phyloP scores from a whole-genome alignment of 2,329 filamentous ascomycete genomes.

The Colletotrichum sp. region DNA sequence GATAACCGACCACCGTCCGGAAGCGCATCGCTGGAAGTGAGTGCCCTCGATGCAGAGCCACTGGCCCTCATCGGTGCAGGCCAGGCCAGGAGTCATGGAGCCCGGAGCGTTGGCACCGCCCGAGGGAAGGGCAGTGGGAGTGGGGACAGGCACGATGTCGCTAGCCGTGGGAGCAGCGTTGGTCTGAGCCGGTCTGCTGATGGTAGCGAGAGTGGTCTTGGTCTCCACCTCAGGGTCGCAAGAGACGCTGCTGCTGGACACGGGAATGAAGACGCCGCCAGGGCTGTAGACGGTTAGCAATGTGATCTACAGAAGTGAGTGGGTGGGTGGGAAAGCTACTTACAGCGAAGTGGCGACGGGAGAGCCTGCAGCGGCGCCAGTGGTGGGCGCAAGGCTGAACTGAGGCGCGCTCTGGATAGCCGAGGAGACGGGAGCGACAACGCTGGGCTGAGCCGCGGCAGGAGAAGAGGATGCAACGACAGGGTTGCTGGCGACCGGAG shows the following conservation, averaged over 20 bases:
- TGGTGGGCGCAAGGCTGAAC: neutral
- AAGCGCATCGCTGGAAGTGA: constrained; percentile 68
- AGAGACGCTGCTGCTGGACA: constrained; percentile 23
- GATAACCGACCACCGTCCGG: constrained; percentile 56
- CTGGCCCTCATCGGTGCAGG: constrained; percentile 57
- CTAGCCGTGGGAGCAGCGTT: neutral
- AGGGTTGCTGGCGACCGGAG: neutral
- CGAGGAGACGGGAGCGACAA: neutral
- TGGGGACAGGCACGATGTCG: neutral
- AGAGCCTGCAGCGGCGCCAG: constrained; percentile 11
- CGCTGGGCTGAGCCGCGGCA: neutral
- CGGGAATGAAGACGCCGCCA: constrained; percentile 49
- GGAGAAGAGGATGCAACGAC: neutral
- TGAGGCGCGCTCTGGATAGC: neutral
- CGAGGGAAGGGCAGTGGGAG: constrained; percentile 2
- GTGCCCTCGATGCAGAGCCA: constrained; percentile 64
- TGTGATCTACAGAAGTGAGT: neutral
- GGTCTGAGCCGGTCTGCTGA: constrained; percentile 25
- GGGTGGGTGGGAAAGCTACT: constrained; percentile 11
- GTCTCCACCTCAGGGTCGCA: constrained; percentile 3
- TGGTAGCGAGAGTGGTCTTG: constrained; percentile 28
- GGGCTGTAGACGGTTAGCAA: constrained; percentile 34
- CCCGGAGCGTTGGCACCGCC: constrained; percentile 27
- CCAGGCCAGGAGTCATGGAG: constrained; percentile 37
- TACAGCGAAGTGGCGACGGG: constrained; percentile 27